Base-by-base conservation (phyloP, 768 basidiomycete genomes). In the Kockovaella imperatae region DNA sequence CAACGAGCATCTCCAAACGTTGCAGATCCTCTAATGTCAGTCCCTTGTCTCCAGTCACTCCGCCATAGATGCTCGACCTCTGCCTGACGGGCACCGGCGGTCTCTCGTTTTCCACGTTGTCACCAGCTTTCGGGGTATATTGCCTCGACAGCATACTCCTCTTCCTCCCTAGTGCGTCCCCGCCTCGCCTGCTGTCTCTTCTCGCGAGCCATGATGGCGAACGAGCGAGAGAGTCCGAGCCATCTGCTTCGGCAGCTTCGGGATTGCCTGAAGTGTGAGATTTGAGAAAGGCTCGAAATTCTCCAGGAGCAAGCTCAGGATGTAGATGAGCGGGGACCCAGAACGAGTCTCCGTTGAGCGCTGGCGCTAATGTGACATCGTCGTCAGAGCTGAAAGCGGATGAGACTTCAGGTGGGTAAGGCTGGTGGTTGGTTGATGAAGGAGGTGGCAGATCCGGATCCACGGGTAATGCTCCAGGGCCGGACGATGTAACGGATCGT, bases 251-350 rank as follows among this genome's bases (percentile, higher is more conserved):
- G 2, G 56, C 60, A 44, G 57, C 42, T 13, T 60, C 58, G 1
- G 66, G 67, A 47, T 68, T 59, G 3, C 63, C 45, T 30, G 83
- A 79, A 10, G 89, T 79, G 73, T 97, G 95, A 60, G 93, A 87
- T 70, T 90, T 86, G 59, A 99, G 80, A 69, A 99, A 96, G 10
- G 83, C 84, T 43, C 87, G 80, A 72, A 99, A 99, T 71, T 97
- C 90, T 39, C 82, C 84, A 20, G 95, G 95, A 0, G 91, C 93
- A 64, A 99, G 86, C 75, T 99, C 95, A 25, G 95, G 95, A 69
- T 97, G 95, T 29, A 96, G 76, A 49, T 84, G 80, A 14, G 95
- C 95, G 45, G 95, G 95, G 24, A 99, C 89, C 95, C 95, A 99
- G 77, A 97, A 97, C 2, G 86, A 83, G 74, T 93, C 87, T 31